These are phyloP conservation scores for Pyrenophora seminiperda DNA, from an alignment of 2,329 filamentous ascomycete genomes.

Conservation along the genomic window DNA sequence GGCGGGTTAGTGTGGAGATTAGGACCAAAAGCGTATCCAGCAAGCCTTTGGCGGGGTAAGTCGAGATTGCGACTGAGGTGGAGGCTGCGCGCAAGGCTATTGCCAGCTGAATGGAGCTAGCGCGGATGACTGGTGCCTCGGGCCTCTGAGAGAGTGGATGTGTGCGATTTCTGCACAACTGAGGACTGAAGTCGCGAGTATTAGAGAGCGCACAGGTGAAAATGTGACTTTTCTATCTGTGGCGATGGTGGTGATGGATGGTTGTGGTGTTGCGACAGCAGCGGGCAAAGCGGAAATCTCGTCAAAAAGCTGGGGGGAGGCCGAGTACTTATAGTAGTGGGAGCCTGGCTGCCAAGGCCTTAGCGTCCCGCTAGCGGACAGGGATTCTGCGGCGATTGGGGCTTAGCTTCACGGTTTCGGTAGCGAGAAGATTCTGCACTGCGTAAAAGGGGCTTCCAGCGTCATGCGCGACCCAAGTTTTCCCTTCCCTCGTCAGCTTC, in stretches of 20 bases:
- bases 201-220: constrained; percentile 42
- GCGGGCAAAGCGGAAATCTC: constrained; percentile 38
- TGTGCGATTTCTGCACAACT: constrained; percentile 33
- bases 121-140: constrained; percentile 33
- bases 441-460: constrained; percentile 32
- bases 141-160: constrained; percentile 40
- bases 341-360: constrained; percentile 13
- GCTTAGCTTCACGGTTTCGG: constrained; percentile 27
- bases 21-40: constrained; percentile 51
- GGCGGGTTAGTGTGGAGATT: constrained; percentile 33
- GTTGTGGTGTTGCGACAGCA: constrained; percentile 35
- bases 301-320: constrained; percentile 30
- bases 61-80: constrained; percentile 29
- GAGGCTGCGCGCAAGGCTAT: constrained; percentile 38
- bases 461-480: constrained; percentile 22
- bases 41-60: constrained; percentile 47
- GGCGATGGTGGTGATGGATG: constrained; percentile 31
- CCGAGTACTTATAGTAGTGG: constrained; percentile 31
- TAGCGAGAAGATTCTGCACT: constrained; percentile 36
- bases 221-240: constrained; percentile 32
- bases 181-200: constrained; percentile 29
- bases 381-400: constrained; percentile 9
- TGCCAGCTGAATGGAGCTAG: constrained; percentile 37
- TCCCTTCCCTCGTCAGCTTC: constrained; percentile 19
- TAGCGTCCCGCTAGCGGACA: constrained; percentile 20